phyloP scores from a whole-genome alignment of 768 basidiomycete genomes.

The Mycena rebaudengoi region DNA sequence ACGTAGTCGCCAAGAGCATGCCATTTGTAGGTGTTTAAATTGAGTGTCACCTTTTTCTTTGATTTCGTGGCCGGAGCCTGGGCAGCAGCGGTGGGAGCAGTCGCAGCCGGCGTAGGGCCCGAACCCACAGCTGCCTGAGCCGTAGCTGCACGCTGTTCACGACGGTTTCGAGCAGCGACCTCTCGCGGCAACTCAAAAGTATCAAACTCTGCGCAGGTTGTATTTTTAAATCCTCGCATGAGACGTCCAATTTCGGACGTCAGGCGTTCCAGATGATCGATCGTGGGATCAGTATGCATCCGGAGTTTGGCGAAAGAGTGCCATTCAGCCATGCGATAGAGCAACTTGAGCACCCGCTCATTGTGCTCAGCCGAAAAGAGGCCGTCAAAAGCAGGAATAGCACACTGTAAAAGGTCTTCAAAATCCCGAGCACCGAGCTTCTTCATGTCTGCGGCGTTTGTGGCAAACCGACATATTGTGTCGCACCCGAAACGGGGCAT shows the following conservation, averaged over 20 bases:
- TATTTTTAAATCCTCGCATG: constrained; percentile 36
- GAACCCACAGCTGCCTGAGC: not conserved
- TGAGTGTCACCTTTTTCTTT: constrained; percentile 27
- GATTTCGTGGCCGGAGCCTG: not conserved
- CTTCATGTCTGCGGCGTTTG: constrained; percentile 35
- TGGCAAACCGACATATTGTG: constrained; percentile 35
- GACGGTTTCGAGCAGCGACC: constrained; percentile 21
- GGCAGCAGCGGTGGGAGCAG: not conserved
- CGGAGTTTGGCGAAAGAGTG: constrained; percentile 48
- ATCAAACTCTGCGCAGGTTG: constrained; percentile 32
- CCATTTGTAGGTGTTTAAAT: constrained; percentile 38
- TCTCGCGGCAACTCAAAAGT: constrained; percentile 42
- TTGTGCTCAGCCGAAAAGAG: constrained; percentile 35
- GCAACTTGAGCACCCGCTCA: constrained; percentile 31
- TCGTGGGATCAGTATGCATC: constrained; percentile 43
- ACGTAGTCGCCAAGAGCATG: constrained; percentile 36
- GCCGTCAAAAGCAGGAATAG: constrained; percentile 44
- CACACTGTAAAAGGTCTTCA: constrained; percentile 44
- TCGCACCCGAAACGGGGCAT: constrained; percentile 27
- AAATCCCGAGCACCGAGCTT: constrained; percentile 39
- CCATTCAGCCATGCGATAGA: constrained; percentile 41
- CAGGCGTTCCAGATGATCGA: constrained; percentile 28
- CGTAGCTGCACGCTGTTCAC: constrained; percentile 3
- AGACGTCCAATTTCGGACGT: constrained; percentile 33
- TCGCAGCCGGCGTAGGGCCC: not conserved